Conservation (phyloP, 108 stramenopile genomes). For the Nitzschia sp. region DNA sequence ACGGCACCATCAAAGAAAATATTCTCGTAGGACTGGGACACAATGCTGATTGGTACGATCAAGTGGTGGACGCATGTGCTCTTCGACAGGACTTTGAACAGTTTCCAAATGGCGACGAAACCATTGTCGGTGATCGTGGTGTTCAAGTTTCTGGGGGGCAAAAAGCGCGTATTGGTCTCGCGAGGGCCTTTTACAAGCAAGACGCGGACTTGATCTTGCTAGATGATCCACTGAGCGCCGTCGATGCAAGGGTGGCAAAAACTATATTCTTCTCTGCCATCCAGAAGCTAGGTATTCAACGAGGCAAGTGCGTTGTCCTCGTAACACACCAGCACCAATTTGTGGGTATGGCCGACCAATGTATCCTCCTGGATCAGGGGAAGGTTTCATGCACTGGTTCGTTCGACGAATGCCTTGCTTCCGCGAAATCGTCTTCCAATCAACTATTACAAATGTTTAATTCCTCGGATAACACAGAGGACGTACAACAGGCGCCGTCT, state of each 20-base stretch:
- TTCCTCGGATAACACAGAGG: constrained; percentile 1
- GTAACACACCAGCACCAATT: constrained; percentile 96
- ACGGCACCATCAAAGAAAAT: constrained; percentile 87
- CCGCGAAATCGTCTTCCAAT: neutral
- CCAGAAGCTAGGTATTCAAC: neutral
- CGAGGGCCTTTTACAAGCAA: constrained; percentile 62
- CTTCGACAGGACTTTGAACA: constrained; percentile 66
- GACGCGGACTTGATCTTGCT: constrained; percentile 75
- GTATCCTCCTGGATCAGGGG: constrained; percentile 79
- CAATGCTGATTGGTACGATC: constrained; percentile 55
- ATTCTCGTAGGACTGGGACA: constrained; percentile 70
- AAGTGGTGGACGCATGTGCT: constrained; percentile 76
- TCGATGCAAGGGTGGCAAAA: constrained; percentile 85
- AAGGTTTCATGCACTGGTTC: constrained; percentile 56
- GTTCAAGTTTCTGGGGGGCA: constrained; percentile 95
- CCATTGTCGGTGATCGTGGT: constrained; percentile 92
- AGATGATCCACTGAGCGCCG: constrained; percentile 96
- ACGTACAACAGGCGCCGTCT: neutral
- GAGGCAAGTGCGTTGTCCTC: constrained; percentile 58
- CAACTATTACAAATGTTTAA: neutral
- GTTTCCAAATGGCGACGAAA: constrained; percentile 68
- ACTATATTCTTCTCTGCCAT: constrained; percentile 56
- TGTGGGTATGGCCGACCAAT: constrained; percentile 51
- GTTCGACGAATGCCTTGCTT: neutral
- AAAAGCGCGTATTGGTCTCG: constrained; percentile 85